Percentiles rank a stretch among this genome's conserved stretches.
Conservation (phyloP, 139 green algal species). For the Nannochloris sp. region DNA sequence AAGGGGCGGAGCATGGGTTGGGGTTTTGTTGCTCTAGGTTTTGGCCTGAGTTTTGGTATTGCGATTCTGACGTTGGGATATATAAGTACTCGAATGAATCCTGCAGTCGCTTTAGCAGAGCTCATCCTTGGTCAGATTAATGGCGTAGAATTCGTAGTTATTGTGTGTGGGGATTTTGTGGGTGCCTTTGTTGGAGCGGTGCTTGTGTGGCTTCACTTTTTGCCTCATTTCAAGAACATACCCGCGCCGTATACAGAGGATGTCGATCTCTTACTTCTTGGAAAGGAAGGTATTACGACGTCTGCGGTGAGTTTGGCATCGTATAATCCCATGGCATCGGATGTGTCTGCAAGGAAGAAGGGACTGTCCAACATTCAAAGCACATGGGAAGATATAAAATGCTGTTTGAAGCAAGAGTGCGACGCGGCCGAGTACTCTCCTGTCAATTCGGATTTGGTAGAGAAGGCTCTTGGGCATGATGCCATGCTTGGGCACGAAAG, state of each 20-base stretch:
- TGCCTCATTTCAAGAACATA: constrained; percentile 52
- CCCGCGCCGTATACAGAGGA: constrained; percentile 22
- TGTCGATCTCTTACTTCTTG: constrained; percentile 35
- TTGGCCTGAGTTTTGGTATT: constrained; percentile 27
- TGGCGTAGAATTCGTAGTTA: constrained; percentile 15
- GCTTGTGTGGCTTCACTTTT: constrained; percentile 48
- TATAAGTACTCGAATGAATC: constrained; percentile 28
- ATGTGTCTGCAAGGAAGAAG: background rate
- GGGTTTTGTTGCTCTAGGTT: constrained; percentile 19
- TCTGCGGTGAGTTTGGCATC: constrained; percentile 31
- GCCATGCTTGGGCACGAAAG: background rate
- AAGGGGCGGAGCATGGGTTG: constrained; percentile 23
- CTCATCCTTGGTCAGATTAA: constrained; percentile 15
- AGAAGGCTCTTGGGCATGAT: constrained; percentile 11
- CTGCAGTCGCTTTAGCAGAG: constrained; percentile 16
- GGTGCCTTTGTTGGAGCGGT: constrained; percentile 44
- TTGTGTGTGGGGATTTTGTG: constrained; percentile 26
- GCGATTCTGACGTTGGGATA: constrained; percentile 11
- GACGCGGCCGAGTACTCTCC: background rate
- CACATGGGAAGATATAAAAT: constrained; percentile 12
- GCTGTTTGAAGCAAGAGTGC: constrained; percentile 7
- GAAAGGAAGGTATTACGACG: constrained; percentile 20
- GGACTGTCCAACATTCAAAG: constrained; percentile 2
- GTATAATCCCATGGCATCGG: constrained; percentile 23
- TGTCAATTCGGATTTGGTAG: constrained; percentile 6